Base-by-base conservation (phyloP, 2,329 filamentous ascomycete species). In the Fusarium pseudocircinatum region DNA sequence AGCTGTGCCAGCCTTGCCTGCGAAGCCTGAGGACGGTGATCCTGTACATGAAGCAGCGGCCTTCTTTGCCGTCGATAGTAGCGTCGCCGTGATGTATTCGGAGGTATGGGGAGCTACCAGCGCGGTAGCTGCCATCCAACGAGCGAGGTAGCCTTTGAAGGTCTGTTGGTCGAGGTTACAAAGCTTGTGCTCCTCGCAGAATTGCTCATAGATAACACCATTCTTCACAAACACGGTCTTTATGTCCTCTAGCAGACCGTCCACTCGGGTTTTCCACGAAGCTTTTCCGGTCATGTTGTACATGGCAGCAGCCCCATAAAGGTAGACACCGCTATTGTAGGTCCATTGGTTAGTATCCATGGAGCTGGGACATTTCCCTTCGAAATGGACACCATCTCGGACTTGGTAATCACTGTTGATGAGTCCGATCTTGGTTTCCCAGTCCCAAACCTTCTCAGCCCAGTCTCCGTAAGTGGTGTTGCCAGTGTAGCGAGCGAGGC, bases 401-500 rank as follows among this genome's bases (percentile, higher is more conserved):
- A 93, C 83, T 54, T 85, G 83, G 77, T 84, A 90, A 13, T 87
- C 81, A 7, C 78, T 70, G 47, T 84, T 86, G 75, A 94, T 91
- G 60, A 94, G 85, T 0, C 87, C 86, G 12, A 87, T 83, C 0
- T 79, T 75, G 10, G 80, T 77, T 73, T 90, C 85, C 92, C 92
- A 94, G 52, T 91, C 86, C 79, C 91, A 97, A 13, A 92, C 85
- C 75, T 86, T 91, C 67, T 89, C 86, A 0, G 94, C 94, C 93
- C 92, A 95, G 18, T 93, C 87, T 11, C 88, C 86, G 79, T 97
- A 97, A 0, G 93, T 96, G 61, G 87, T 78, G 81, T 97, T 96
- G 57, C 90, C 89, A 0, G 94, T 97, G 83, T 94, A 96, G 15
- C 91, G 87, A 0, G 93, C 92, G 10, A 97, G 86, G 18, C 94